These are phyloP conservation scores for Aeminium ludgeri DNA, from an alignment of 495 filamentous ascomycete genomes.

Conservation along the genomic window DNA sequence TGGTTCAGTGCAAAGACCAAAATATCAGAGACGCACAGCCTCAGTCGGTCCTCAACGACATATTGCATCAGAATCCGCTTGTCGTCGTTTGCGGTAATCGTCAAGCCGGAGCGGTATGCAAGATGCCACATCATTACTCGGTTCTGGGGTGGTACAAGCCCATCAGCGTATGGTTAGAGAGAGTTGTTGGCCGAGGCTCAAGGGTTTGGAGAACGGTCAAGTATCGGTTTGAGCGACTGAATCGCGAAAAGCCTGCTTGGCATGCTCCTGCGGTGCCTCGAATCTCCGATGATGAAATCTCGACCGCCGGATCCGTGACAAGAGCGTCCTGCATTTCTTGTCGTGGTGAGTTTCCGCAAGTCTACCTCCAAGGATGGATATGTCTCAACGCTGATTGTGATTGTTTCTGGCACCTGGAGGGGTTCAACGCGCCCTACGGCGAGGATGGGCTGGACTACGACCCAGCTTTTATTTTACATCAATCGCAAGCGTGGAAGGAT, in stretches of 20 bases:
- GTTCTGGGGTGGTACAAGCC: constrained; percentile 61
- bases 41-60: constrained; percentile 17
- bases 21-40: constrained; percentile 7
- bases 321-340: not conserved
- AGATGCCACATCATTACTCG: constrained; percentile 46
- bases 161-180: constrained; percentile 58
- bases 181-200: constrained; percentile 19
- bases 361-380: constrained; percentile 49
- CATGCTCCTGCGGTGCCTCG: constrained; percentile 34
- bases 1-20: constrained; percentile 18
- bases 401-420: constrained; percentile 37
- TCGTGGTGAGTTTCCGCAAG: constrained; percentile 13
- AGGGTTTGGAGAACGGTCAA: constrained; percentile 28
- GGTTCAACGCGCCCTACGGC: constrained; percentile 9
- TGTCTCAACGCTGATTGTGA: constrained; percentile 45
- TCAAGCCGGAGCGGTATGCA: constrained; percentile 35
- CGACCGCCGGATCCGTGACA: not conserved
- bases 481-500: constrained; percentile 10
- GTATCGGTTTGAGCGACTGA: constrained; percentile 55
- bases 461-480: constrained; percentile 36
- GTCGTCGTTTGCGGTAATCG: constrained; percentile 31
- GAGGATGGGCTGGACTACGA: constrained; percentile 34
- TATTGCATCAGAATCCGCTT: constrained; percentile 20
- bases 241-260: constrained; percentile 46
- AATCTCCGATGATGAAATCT: not conserved